Evolutionary conservation across 2,329 filamentous ascomycete species (phyloP), one percentile per base, ranked within the genome.

Genomic region (Penicillium aurantiogriseum): DNA sequence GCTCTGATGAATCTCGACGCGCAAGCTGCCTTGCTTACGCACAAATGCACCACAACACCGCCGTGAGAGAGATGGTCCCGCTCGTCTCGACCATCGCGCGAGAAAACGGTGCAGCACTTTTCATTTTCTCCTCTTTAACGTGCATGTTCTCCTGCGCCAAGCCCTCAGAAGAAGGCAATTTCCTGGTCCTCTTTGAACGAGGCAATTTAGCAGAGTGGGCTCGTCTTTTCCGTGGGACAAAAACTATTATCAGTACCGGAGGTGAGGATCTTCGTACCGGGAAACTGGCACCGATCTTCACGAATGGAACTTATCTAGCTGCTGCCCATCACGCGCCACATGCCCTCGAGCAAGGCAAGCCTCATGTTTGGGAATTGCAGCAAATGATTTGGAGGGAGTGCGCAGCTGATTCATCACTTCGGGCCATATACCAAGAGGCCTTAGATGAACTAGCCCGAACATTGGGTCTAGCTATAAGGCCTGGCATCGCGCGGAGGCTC

Each of bases 1-100:
- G 74, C 39, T 74, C 73, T 40, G 71, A 71, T 8, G 75, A 73
- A 0, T 70, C 75, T 7, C 71, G 67, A 51, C 69, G 69, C 21
- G 71, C 75, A n/a, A 69, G 64, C 36, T 81, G 80, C 54, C 64
- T 77, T 15, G 62, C 71, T 15, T 71, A 75, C 51, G 77, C 75
- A 2, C 65, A 71, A 48, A 50, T 66, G 23, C 76, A 78, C 39
- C 73, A 79, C 40, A 69, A 73, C 47, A 64, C 65, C 7, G 69
- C 73, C 8, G 55, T 71, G 11, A 65, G 66, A 23, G 56, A 69
- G 31, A 74, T 73, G 1, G 64, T 72, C 0, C 64, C 72, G 4
- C 57, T 75, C 5, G 63, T 79, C 29, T 62, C 70, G n/a, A 57
- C 67, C 29, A 54, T 77, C 10, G 71, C 59, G 3, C 56, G 67